These are phyloP conservation scores for Claviceps digitariae DNA, from an alignment of 2,329 filamentous ascomycete genomes.

Conservation along the genomic window DNA sequence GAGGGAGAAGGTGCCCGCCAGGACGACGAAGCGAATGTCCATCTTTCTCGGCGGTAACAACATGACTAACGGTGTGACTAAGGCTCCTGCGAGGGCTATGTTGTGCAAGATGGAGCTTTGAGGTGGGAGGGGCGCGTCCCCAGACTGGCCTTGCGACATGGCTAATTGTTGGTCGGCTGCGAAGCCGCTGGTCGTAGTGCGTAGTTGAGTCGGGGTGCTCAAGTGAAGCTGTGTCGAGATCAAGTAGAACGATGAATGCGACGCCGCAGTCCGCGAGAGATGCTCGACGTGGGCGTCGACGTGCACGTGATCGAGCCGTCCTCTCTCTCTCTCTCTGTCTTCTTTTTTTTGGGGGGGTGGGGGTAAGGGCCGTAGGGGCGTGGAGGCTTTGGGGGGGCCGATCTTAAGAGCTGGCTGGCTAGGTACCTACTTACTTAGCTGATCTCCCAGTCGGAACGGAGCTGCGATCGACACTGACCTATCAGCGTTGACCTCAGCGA, in stretches of 20 bases:
- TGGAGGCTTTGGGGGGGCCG: too few relatives aligned
- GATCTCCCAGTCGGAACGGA: too few relatives aligned
- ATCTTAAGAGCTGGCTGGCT: too few relatives aligned
- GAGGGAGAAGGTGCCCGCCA: slow-evolving; percentile 36
- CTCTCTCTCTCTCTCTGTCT: too few relatives aligned
- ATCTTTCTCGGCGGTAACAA: slow-evolving; percentile 37
- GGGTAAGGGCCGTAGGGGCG: too few relatives aligned
- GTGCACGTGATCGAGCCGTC: neutral
- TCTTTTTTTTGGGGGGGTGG: too few relatives aligned
- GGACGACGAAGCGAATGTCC: slow-evolving; percentile 36
- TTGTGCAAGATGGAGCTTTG: slow-evolving; percentile 30
- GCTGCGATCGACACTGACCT: too few relatives aligned
- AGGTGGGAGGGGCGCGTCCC: slow-evolving; percentile 16
- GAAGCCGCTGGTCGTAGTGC: neutral
- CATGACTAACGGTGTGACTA: slow-evolving; percentile 33
- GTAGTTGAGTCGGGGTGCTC: neutral
- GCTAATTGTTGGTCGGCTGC: neutral
- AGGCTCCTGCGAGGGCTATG: slow-evolving; percentile 32
- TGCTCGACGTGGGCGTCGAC: neutral
- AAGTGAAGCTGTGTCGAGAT: neutral
- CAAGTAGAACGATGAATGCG: neutral
- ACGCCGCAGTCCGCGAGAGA: neutral
- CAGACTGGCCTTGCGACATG: slow-evolving; percentile 16
- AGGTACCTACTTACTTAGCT: too few relatives aligned
- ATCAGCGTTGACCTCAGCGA: too few relatives aligned